phyloP scores from a whole-genome alignment of 78 protist species.

The Dictyostelium capitatum region DNA sequence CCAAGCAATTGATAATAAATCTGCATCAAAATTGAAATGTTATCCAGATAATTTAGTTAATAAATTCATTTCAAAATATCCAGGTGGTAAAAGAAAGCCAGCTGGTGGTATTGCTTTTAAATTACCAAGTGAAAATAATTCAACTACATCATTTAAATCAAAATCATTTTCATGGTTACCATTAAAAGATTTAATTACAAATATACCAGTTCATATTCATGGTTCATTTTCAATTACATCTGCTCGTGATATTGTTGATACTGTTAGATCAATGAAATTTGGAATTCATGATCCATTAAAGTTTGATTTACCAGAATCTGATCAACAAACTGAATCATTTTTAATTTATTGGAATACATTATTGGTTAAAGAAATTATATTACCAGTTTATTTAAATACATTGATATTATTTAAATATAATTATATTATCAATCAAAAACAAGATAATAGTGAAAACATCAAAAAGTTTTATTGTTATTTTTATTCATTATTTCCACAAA shows the following conservation, averaged over 20 bases:
- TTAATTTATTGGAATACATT: background rate
- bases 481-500: background rate
- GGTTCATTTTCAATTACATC: slow-evolving; percentile 17
- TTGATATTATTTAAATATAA: background rate
- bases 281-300: no score
- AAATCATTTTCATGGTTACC: slow-evolving; percentile 5
- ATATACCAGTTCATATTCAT: slow-evolving; percentile 28
- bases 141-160: background rate
- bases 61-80: background rate
- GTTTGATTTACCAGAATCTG: no score
- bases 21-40: background rate
- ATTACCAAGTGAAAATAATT: background rate
- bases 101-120: slow-evolving; percentile 36
- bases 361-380: background rate
- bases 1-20: background rate
- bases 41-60: background rate
- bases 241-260: background rate
- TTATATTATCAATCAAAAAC: background rate
- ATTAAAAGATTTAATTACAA: background rate
- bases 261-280: background rate
- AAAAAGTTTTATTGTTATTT: background rate
- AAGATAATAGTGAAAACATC: background rate
- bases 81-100: background rate
- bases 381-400: background rate
- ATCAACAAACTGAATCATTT: background rate